Conservation (phyloP, 2,329 filamentous ascomycete genomes). For the Chaetomium globosum region DNA sequence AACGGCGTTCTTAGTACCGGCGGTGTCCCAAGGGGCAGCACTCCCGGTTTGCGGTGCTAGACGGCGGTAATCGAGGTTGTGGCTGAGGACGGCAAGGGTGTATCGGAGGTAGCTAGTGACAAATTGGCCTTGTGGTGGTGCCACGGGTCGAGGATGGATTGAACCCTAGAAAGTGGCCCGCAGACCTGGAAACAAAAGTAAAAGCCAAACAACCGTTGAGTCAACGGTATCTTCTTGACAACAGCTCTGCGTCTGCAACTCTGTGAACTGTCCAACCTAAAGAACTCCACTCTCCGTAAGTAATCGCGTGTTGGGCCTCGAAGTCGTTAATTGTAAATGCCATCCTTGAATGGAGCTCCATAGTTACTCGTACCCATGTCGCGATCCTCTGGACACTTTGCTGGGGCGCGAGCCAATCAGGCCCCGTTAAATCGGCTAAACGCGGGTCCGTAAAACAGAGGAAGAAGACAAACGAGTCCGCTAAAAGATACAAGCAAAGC, state of each 20-base stretch:
- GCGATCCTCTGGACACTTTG: slow-evolving; percentile 25
- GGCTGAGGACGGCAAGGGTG: neutral
- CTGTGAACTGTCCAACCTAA: neutral
- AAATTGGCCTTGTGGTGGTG: slow-evolving; percentile 28
- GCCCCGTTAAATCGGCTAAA: slow-evolving; percentile 2
- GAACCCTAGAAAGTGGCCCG: neutral
- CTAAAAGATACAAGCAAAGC: too few relatives aligned
- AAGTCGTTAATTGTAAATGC: slow-evolving; percentile 13
- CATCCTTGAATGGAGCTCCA: slow-evolving; percentile 15
- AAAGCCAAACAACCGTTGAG: neutral
- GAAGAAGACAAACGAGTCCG: neutral
- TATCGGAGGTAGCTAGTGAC: slow-evolving; percentile 5
- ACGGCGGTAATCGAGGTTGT: neutral
- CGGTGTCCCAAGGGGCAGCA: neutral
- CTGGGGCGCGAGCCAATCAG: slow-evolving; percentile 6
- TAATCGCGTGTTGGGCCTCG: neutral
- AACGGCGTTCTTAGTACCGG: neutral
- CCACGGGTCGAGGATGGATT: slow-evolving; percentile 1
- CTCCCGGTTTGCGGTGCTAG: neutral
- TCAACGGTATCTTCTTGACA: neutral
- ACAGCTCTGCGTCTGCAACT: neutral
- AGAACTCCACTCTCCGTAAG: neutral
- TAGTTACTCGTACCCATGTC: slow-evolving; percentile 6
- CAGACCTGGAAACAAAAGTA: neutral
- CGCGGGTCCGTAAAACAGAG: neutral